A percentile compares a stretch with the other conserved stretches of the same genome.
These are phyloP conservation scores for Talaromyces verruculosus DNA, from an alignment of 2,329 filamentous ascomycete species.

Conservation along the genomic window DNA sequence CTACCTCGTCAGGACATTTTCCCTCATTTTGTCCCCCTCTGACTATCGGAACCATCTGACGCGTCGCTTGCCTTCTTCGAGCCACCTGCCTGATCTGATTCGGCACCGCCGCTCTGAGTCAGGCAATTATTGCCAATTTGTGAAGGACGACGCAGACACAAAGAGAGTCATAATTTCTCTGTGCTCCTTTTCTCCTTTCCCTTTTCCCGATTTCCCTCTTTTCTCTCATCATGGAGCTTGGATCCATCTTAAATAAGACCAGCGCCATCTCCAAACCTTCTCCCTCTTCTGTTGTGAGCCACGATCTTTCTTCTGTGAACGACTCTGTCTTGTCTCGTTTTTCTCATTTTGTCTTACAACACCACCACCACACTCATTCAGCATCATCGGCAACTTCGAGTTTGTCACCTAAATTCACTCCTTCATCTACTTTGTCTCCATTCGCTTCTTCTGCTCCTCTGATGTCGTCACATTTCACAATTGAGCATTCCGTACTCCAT, in stretches of 20 bases:
- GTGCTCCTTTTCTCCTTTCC: background rate
- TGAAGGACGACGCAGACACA: background rate
- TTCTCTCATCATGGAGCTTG: slow-evolving; percentile 11
- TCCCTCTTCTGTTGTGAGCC: background rate
- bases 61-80: background rate
- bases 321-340: slow-evolving; percentile 15
- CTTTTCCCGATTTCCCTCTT: background rate
- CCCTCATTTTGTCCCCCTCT: background rate
- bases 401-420: background rate
- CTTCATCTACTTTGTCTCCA: background rate
- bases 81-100: background rate
- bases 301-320: slow-evolving; percentile 2
- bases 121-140: slow-evolving; percentile 2
- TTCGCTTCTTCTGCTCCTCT: background rate
- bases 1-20: background rate
- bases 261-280: background rate
- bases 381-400: background rate
- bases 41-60: slow-evolving; percentile 2
- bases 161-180: slow-evolving; percentile 9
- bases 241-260: slow-evolving; percentile 17
- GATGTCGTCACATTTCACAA: background rate
- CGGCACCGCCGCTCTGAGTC: background rate
- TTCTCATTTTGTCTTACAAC: background rate
- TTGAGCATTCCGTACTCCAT: background rate
- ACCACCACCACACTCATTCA: background rate